Base-by-base conservation (phyloP, 164 flowering plant species). In the Hamamelis virginiana region DNA sequence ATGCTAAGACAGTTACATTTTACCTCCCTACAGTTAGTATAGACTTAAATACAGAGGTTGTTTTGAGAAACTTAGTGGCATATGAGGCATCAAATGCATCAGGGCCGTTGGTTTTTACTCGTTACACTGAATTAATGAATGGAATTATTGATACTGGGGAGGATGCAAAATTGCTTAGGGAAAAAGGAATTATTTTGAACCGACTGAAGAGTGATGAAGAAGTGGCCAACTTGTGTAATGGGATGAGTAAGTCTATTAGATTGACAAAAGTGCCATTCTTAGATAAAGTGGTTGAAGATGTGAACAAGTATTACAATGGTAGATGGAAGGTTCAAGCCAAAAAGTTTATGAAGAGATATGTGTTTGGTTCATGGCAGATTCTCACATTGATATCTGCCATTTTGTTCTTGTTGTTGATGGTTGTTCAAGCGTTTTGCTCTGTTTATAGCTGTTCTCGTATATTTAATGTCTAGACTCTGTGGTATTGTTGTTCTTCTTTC, bases 51-150 rank as follows among this genome's bases (percentile, higher is more conserved):
- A 62, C 89, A 0, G 89, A 86, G 70, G 85, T 84, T 1, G 44
- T 87, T 0, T n/a, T 91, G 60, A 72, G 97, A 74, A 91, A 91
- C 67, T 45, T 89, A 41, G 89, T 88, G 0, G 91, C 90, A 0
- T 89, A 88, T 55, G 96, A 91, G 52, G 87, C 86, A 9, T 77
- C 89, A 16, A 68, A 45, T 4, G 80, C 76, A 25, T 69, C 82
- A 1, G 90, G 90, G 15, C 88, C 89, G 8, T 62, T 89, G 75
- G 75, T 85, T 46, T 74, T 88, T 16, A 74, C 96, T 3, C 84
- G 93, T 0, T 90, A 84, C 77, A 84, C 83, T 0, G 91, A 90
- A 52, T 57, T 90, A 26, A 90, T 90, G 90, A 85, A 84, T 59
- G 96, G 93, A 45, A 87, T 88, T 11, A 83, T 91, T 15, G 90